Base-by-base conservation (phyloP, 2,329 filamentous ascomycete species). In the Chaetomiaceae sp. region DNA sequence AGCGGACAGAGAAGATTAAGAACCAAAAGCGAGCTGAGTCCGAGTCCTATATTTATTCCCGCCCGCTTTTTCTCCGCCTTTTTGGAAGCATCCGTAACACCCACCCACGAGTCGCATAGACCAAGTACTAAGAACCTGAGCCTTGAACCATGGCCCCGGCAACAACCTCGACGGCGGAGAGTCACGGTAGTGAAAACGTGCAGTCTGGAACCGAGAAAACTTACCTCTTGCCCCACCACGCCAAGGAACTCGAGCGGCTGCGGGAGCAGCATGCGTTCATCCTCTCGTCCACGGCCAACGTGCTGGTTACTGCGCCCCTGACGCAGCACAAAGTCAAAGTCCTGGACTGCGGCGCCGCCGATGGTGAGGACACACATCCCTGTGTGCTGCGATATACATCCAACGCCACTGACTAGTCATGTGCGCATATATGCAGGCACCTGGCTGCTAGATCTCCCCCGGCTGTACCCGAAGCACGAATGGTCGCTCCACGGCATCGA, bases 401-500 rank as follows among this genome's bases (percentile, higher is more conserved):
- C n/a, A n/a, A n/a, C n/a, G n/a, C n/a, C n/a, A n/a, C n/a, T n/a
- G n/a, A n/a, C n/a, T n/a, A n/a, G n/a, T n/a, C n/a, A n/a, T n/a
- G 11, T 10, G 12, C 4, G 10, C 15, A 4, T 3, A 6, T 11
- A 4, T 24, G 1, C 6, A 43, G 40, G 40, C 17, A 27, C 33
- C 1, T 43, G 40, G 40, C 40, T 43, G 14, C 10, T 36, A 3
- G 33, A 43, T 7, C 32, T 43, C 4, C 20, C 40, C 8, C 40
- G 32, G 15, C 33, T 27, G 1, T 29, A 36, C 12, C 40, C 40
- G 20, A 2, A 36, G 15, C 32, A 43, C 9, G 40, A 43, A 8
- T 36, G 32, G 40, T 36, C 32, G 10, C 40, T 43, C 10, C 33
- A 36, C 24, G 40, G 40, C 17, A 22, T 43, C 10, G 40, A 43